Evolutionary conservation across 805 yeast genomes (phyloP), one percentile per base, ranked within the genome.

Genomic region (Ogataea angusta): DNA sequence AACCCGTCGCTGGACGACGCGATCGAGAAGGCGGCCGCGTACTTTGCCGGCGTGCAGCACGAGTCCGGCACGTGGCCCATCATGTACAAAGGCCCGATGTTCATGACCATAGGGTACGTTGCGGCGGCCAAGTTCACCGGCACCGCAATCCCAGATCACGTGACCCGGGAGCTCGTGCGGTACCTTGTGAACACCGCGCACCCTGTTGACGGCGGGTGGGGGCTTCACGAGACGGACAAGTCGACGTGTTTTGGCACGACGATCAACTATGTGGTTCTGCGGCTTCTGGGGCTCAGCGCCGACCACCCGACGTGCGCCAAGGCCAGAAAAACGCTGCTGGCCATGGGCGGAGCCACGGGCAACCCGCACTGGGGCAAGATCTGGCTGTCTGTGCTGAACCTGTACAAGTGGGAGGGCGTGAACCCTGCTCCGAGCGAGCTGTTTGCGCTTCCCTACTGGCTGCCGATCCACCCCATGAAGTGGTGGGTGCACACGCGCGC

Each of bases 171-270:
- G 62, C 64, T 93, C 56, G 78, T 85, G 19, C 72, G 99, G 44
- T 93, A 90, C 57, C 64, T 93, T 13, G 86, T 88, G n/a, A 93
- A 93, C 59, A 76, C 87, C 0, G 82, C 97, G 0, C 96, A 93
- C 59, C 97, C 97, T 0, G 96, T 90, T 1, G 99, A 93, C 62
- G 99, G 99, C n/a, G 99, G 99, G 2, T 93, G 99, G 99, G 99
- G 99, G 0, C 69, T 93, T 27, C 97, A 93, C 60, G 78, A 89
- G 4, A 80, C 78, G 37, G 99, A 93, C 59, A 93, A 91, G 60
- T 81, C 93, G 7, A 93, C 99, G 0, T 93, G 93, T 51, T 90
- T 90, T 60, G 99, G 99, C 5, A 93, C 99, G 2, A 71, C 86
- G 0, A 73, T 93, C 51, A 90, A 89, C 62, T 93, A 93, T 61